Evolutionary conservation across 2,329 filamentous ascomycete species (phyloP).

Genomic region (Microsporum canis): DNA sequence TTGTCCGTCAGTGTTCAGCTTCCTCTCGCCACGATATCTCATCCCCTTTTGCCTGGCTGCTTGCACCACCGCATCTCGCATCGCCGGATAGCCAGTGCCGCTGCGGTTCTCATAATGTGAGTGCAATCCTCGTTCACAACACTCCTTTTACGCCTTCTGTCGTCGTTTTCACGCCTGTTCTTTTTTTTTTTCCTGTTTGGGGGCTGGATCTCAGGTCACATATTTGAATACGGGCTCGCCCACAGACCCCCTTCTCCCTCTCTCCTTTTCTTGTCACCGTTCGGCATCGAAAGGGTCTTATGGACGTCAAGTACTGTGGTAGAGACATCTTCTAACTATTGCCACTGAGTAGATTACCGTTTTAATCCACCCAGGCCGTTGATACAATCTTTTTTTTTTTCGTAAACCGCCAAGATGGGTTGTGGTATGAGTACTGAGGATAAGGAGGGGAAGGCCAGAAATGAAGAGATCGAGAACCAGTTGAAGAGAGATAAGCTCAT

Average conservation of each 20-base stretch:
- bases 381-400: background rate
- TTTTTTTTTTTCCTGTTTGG: background rate
- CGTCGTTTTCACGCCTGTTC: background rate
- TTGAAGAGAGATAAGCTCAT: conserved; percentile 97
- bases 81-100: background rate
- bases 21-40: background rate
- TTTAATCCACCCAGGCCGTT: background rate
- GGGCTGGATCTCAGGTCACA: background rate
- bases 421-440: conserved; percentile 99
- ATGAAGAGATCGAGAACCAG: conserved; percentile 99
- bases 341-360: background rate
- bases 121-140: background rate
- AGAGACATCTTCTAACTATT: background rate
- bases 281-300: background rate
- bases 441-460: conserved; percentile 99
- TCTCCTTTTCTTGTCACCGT: background rate
- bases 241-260: background rate
- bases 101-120: background rate
- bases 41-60: background rate
- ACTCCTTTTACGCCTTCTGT: background rate
- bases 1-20: background rate
- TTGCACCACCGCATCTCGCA: background rate
- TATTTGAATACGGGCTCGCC: background rate
- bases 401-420: conserved; percentile 65
- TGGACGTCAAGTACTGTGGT: background rate